Evolutionary conservation across 148 eudicot genomes (phyloP), one percentile per base, ranked within the genome.

Genomic region (Silene conica): DNA sequence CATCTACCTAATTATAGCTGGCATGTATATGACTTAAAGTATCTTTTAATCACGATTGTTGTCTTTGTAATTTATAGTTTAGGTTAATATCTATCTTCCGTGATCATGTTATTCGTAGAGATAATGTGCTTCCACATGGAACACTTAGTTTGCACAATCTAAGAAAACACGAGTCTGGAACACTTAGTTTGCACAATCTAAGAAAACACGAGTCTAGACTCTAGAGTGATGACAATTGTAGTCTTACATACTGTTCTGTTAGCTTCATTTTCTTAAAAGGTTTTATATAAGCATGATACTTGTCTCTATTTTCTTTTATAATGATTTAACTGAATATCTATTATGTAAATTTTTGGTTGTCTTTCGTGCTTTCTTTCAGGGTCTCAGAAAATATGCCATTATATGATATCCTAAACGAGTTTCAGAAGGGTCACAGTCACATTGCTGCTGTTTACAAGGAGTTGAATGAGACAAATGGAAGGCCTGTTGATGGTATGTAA

Each of bases 361-460:
- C n/a, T 74, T 50, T 56, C 55, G 21, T 70, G 56, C 50, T 59
- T 67, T 41, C 63, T 74, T 85, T 72, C 89, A 95, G 98, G 87
- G 93, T 95, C 75, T 83, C 92, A 5, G 98, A 88, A 72, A 81
- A 80, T 82, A 92, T 95, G 93, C 98, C 98, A 69, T 90, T 95
- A 20, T 95, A 95, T 87, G 98, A 95, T 83, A 95, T 95, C 60
- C 83, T 92, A 70, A 95, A 92, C 71, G 97, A 95, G 81, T 95
- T 95, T 76, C 98, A 95, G 84, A 92, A 95, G 79, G 98, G 97
- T 70, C 98, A 95, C 81, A 92, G 98, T 76, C 98, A 95, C 86
- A 90, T 95, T 76, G 97, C 97, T 76, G 98, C 89, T 68, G 97
- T 95, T 71, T 92, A 92, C 81, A 87, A 84, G 81, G 93, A 89